Evolutionary conservation across 768 basidiomycete genomes (phyloP), one percentile per base, ranked within the genome.

Genomic region (Boletus subcaerulescens): DNA sequence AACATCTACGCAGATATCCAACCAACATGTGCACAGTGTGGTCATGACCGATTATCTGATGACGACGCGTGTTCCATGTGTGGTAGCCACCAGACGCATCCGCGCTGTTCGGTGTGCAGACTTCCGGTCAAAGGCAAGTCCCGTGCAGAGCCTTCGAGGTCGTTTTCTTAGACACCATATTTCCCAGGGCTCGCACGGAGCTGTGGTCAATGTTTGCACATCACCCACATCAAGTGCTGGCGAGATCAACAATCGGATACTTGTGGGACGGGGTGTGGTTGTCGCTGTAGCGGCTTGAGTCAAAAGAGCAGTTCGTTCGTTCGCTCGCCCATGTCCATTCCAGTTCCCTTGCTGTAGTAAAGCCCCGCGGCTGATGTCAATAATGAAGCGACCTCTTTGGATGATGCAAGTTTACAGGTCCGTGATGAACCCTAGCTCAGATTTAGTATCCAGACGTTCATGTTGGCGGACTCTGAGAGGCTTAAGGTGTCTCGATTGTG

Each of bases 231-330:
- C 58, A 78, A 79, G 26, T 89, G 87, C 62, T 85, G 84, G 83
- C 75, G 73, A 48, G 57, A 58, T 39, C 55, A 60, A 40, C 71
- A 64, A 6, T 73, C 80, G 18, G 74, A 78, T 52, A 72, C 80
- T 4, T 89, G 87, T 53, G 80, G 84, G 5, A 78, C 85, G 5
- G 87, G 87, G 2, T 89, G 87, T 60, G 85, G 87, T 4, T 89
- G 87, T 64, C 71, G 73, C 39, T 88, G 86, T 46, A 61, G 59
- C 52, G 75, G 70, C 18, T 49, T 51, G 45, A 29, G 44, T 38
- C 26, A 31, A 20, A 56, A 54, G 44, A 42, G n/a, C 14, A 5
- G 9, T 24, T 40, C 48, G 42, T 62, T 59, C 13, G 41, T 36
- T 41, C 57, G 44, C 38, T 67, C 65, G 2, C 65, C 64, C 5